Evolutionary conservation across 2,329 filamentous ascomycete genomes (phyloP).

Genomic region (Falciphora oryzae): DNA sequence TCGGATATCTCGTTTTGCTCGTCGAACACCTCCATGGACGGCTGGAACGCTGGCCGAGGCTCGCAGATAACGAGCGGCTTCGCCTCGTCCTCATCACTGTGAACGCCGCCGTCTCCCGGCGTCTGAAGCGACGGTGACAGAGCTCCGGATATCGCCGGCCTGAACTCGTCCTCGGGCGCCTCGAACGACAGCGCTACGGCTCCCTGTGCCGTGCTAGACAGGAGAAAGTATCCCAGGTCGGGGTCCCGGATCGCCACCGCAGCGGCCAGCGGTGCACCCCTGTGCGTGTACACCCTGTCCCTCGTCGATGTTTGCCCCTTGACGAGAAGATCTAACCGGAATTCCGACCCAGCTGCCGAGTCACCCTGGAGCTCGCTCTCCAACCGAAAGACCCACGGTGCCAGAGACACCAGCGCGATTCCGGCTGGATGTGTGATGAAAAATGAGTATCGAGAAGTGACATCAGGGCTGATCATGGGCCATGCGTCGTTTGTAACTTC

Average conservation of each 20-base stretch:
- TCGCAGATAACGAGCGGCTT: slow-evolving; percentile 50
- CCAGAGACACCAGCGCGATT: slow-evolving; percentile 54
- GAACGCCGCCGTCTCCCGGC: slow-evolving; percentile 24
- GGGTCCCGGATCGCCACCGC: slow-evolving; percentile 51
- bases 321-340: slow-evolving; percentile 54
- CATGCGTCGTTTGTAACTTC: slow-evolving; percentile 53
- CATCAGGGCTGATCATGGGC: slow-evolving; percentile 58
- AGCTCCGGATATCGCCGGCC: slow-evolving; percentile 22
- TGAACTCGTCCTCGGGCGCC: slow-evolving; percentile 45
- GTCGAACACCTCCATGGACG: slow-evolving; percentile 13
- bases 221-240: slow-evolving; percentile 57
- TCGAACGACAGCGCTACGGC: slow-evolving; percentile 57
- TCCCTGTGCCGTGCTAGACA: slow-evolving; percentile 53
- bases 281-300: slow-evolving; percentile 52
- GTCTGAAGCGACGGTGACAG: slow-evolving; percentile 37
- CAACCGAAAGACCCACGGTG: slow-evolving; percentile 58
- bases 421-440: slow-evolving; percentile 56
- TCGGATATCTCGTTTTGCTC: slow-evolving; percentile 17
- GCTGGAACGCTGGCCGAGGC: slow-evolving; percentile 60
- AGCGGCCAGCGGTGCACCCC: slow-evolving; percentile 45
- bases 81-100: slow-evolving; percentile 24
- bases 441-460: slow-evolving; percentile 56
- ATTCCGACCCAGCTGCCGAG: slow-evolving; percentile 53
- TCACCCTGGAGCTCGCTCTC: slow-evolving; percentile 54
- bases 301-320: slow-evolving; percentile 51